A percentile compares a stretch with the other conserved stretches of the same genome.
phyloP scores from a whole-genome alignment of 208 protist genomes.

The Wallacemonas collosoma region DNA sequence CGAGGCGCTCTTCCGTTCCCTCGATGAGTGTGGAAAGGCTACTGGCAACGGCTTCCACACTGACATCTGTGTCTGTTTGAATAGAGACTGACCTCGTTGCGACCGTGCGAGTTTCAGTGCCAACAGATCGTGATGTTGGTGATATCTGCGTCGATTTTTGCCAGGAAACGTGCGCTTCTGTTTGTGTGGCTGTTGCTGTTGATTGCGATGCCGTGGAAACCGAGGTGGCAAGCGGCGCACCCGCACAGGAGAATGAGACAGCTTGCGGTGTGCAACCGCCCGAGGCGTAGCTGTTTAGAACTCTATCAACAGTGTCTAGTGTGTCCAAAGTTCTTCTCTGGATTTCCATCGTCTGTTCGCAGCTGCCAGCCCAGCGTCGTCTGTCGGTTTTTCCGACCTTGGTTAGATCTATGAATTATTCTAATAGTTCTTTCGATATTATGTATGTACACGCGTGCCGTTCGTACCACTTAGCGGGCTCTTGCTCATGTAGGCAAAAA shows the following conservation, averaged over 20 bases:
- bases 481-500: too few relatives aligned
- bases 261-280: background rate
- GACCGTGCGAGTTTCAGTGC: background rate
- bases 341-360: conserved; percentile 1
- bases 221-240: background rate
- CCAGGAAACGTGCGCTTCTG: background rate
- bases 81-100: background rate
- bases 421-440: background rate
- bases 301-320: conserved; percentile 27
- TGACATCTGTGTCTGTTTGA: background rate
- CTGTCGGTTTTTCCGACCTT: background rate
- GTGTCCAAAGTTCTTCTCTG: conserved; percentile 23
- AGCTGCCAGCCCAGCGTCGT: background rate
- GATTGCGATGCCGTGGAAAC: background rate
- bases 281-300: conserved; percentile 20
- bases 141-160: background rate
- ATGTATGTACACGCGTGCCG: too few relatives aligned
- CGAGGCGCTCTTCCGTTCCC: background rate
- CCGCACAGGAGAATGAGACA: background rate
- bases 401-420: background rate
- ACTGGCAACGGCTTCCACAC: too few relatives aligned
- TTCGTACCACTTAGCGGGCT: too few relatives aligned
- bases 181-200: conserved; percentile 4
- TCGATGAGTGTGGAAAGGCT: too few relatives aligned
- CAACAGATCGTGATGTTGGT: background rate